Conservation (phyloP, 78 protist genomes). For the Corallochytrium limacisporum region DNA sequence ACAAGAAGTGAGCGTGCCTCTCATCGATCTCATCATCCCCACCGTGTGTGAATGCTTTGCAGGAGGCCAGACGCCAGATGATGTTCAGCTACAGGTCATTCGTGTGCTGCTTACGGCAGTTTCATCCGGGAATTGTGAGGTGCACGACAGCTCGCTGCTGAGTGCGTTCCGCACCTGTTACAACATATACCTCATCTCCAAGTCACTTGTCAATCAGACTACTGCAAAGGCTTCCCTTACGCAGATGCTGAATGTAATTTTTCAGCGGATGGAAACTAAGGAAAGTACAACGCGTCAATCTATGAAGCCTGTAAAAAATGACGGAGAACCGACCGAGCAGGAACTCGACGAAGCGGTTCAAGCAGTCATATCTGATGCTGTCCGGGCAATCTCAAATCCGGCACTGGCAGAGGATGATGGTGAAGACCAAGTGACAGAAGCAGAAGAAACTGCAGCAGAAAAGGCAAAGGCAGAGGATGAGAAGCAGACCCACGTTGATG, state of each 20-base stretch:
- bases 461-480: too few relatives aligned
- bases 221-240: slow-evolving; percentile 42
- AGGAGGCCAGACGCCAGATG: slow-evolving; percentile 17
- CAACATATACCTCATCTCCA: slow-evolving; percentile 24
- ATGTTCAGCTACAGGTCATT: slow-evolving; percentile 31
- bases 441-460: too few relatives aligned
- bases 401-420: too few relatives aligned
- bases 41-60: slow-evolving; percentile 19
- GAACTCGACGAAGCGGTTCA: too few relatives aligned
- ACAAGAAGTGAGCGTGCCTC: too few relatives aligned
- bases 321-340: too few relatives aligned
- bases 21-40: slow-evolving; percentile 2
- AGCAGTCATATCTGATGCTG: neutral
- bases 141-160: slow-evolving; percentile 42
- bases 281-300: too few relatives aligned
- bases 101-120: slow-evolving; percentile 33
- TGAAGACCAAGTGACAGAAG: too few relatives aligned
- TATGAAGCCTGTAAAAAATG: too few relatives aligned
- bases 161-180: slow-evolving; percentile 39
- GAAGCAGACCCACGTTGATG: too few relatives aligned
- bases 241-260: slow-evolving; percentile 42
- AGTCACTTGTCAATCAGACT: slow-evolving; percentile 6
- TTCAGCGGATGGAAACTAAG: slow-evolving; percentile 21
- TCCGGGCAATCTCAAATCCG: too few relatives aligned
- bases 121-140: slow-evolving; percentile 9